Evolutionary conservation across 768 basidiomycete species (phyloP), one percentile per base, ranked within the genome.

Genomic region (Paxillus involutus): DNA sequence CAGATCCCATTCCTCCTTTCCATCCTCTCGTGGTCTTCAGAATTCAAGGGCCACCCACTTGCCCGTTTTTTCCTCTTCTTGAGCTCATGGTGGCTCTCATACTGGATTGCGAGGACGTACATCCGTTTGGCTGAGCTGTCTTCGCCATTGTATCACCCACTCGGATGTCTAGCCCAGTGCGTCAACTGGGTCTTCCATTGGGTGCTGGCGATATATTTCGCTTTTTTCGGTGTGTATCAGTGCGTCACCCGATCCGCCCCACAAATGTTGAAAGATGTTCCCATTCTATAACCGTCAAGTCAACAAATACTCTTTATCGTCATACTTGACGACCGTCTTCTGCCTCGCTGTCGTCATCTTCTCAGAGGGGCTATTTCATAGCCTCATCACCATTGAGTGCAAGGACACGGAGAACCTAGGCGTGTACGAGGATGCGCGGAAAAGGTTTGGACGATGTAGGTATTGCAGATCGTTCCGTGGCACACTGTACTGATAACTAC

Each of bases 151-250:
- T 63, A 67, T 14, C 65, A 67, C 50, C 63, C 65, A 0, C 17
- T 63, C 0, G 65, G 65, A 32, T 66, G 65, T 46, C 57, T 65
- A 10, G n/a, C 55, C 0, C 66, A 67, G 39, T 66, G 63, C 32
- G 60, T 48, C 21, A 35, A 60, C 16, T 66, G 65, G 65, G 63
- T 62, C 9, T 53, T 67, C 26, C 65, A 66, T 26, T 67, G 60
- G 63, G 49, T 53, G 4, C 43, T 62, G 37, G 53, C 57, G 0
- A 26, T 59, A 0, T 66, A 67, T 47, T 48, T 56, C 14, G 65
- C 63, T 26, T 47, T 53, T 51, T 67, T 66, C 26, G 52, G 64
- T 65, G 24, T 3, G 64, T 44, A 24, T 21, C 29, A 1, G 17
- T 16, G 2, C n/a, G 3, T 26, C 36, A 6, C 11, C 4, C 9